These are phyloP conservation scores for Powellomyces hirtus DNA, from an alignment of 192 early-diverging fungal genomes.

Conservation along the genomic window DNA sequence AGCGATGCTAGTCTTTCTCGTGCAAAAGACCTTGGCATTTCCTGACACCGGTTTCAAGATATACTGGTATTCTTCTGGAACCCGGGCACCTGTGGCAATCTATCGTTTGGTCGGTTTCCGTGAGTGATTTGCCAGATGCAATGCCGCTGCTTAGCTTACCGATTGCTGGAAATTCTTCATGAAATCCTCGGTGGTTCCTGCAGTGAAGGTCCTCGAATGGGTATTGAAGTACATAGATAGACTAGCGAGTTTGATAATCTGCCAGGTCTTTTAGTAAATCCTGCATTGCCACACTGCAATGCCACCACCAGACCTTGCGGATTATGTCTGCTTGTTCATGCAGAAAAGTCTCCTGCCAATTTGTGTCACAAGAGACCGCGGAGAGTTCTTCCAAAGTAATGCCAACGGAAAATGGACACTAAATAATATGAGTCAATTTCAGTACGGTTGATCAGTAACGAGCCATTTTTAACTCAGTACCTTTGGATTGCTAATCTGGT, in stretches of 20 bases:
- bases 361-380: constrained; percentile 82
- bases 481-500: constrained; percentile 70
- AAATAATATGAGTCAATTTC: not conserved
- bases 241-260: constrained; percentile 64
- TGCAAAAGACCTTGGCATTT: constrained; percentile 60
- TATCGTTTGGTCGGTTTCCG: constrained; percentile 14
- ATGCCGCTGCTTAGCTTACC: constrained; percentile 40
- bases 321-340: constrained; percentile 74
- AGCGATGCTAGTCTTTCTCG: not conserved
- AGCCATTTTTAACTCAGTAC: constrained; percentile 1
- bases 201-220: constrained; percentile 59
- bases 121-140: not conserved
- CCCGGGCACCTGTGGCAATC: constrained; percentile 60
- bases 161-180: constrained; percentile 34
- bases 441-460: not conserved
- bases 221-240: constrained; percentile 91
- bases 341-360: constrained; percentile 81
- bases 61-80: constrained; percentile 70
- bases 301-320: constrained; percentile 72
- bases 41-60: constrained; percentile 92
- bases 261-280: constrained; percentile 26
- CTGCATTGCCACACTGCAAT: not conserved
- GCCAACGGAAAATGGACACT: constrained; percentile 82
- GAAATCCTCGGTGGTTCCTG: constrained; percentile 47
- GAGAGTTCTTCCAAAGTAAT: constrained; percentile 87